These are phyloP conservation scores for Hysterangium stoloniferum DNA, from an alignment of 768 basidiomycete species.

Conservation along the genomic window DNA sequence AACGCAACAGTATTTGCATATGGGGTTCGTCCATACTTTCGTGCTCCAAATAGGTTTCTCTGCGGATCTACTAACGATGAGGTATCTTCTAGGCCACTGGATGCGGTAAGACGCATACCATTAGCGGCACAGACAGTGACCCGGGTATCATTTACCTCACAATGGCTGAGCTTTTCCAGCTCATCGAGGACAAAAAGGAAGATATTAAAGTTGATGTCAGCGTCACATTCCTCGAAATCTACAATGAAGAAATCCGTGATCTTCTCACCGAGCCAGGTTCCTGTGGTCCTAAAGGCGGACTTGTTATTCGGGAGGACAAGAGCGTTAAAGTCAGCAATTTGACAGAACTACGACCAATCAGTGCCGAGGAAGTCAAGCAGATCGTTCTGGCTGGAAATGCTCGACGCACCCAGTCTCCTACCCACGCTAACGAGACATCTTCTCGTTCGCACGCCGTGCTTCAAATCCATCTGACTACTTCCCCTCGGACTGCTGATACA, in stretches of 20 bases:
- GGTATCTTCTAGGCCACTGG: conserved; percentile 76
- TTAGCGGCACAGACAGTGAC: conserved; percentile 82
- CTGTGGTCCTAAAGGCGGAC: conserved; percentile 65
- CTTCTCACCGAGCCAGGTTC: conserved; percentile 73
- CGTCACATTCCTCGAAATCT: conserved; percentile 96
- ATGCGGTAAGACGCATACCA: conserved; percentile 99
- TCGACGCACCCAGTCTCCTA: conserved; percentile 86
- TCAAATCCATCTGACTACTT: conserved; percentile 87
- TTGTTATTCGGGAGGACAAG: conserved; percentile 92
- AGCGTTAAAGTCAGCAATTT: conserved; percentile 85
- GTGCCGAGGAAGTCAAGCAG: conserved; percentile 89
- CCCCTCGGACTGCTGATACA: conserved; percentile 77
- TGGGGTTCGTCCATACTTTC: conserved; percentile 59
- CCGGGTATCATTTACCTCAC: conserved; percentile 95
- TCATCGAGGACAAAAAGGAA: conserved; percentile 80
- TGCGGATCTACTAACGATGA: neutral
- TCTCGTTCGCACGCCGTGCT: conserved; percentile 97
- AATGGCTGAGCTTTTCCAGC: conserved; percentile 94
- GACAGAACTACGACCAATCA: conserved; percentile 68
- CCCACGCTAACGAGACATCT: conserved; percentile 93
- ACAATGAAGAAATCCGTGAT: conserved; percentile 98
- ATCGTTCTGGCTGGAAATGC: conserved; percentile 87
- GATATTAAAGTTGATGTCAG: conserved; percentile 82
- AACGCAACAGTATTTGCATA: conserved; percentile 99
- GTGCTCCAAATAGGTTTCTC: too few relatives aligned